These are phyloP conservation scores for Ceriops decandra DNA, from an alignment of 345 rosid genomes.

Conservation along the genomic window DNA sequence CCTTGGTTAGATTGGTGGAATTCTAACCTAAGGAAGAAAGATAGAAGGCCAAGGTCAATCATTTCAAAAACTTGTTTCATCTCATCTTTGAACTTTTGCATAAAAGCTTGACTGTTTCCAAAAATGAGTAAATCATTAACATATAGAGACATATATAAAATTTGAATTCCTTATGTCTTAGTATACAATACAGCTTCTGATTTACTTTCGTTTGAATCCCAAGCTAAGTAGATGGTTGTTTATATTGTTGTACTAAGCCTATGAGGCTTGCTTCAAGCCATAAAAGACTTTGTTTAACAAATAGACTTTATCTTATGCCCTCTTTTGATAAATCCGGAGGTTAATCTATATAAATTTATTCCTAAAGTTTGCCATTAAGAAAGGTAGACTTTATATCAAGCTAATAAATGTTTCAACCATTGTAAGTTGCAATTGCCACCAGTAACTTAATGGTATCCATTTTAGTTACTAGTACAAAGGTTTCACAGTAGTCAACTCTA, in stretches of 20 bases:
- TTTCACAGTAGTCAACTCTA: too few relatives aligned
- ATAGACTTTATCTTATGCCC: not conserved
- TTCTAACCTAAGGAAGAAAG: not conserved
- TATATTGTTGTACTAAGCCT: not conserved
- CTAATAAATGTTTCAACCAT: too few relatives aligned
- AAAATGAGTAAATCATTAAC: not conserved
- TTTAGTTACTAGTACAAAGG: too few relatives aligned
- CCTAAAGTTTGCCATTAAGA: not conserved
- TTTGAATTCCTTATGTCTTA: not conserved
- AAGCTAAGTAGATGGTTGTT: not conserved
- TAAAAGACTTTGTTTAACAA: not conserved
- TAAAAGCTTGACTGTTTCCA: not conserved
- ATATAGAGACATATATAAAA: not conserved
- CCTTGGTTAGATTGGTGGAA: not conserved
- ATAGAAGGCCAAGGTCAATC: not conserved
- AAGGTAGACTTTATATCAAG: not conserved
- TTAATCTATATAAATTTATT: not conserved
- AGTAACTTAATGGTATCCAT: too few relatives aligned
- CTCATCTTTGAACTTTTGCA: not conserved
- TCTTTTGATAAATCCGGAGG: not conserved
- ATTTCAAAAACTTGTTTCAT: not conserved
- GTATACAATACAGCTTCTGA: not conserved
- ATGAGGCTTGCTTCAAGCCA: not conserved
- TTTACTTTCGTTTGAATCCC: not conserved
- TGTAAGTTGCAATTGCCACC: too few relatives aligned